A percentile compares a stretch with the other conserved stretches of the same genome.
phyloP scores from a whole-genome alignment of 2,329 filamentous ascomycete genomes.

The Pyricularia grisea region DNA sequence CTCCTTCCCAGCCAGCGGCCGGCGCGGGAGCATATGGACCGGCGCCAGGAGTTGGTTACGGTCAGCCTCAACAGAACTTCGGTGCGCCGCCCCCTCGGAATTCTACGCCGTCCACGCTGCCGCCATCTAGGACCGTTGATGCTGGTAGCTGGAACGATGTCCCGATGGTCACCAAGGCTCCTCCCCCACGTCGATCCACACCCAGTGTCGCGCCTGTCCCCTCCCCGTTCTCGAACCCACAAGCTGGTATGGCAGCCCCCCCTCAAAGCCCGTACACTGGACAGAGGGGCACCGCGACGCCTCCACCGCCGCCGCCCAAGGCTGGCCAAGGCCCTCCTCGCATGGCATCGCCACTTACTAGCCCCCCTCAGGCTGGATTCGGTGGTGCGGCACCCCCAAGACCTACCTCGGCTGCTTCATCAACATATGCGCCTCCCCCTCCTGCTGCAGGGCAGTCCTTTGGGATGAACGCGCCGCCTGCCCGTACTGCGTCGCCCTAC shows the following conservation, averaged over 20 bases:
- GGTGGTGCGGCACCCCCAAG: slow-evolving; percentile 31
- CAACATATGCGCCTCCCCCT: slow-evolving; percentile 55
- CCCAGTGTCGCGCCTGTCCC: slow-evolving; percentile 60
- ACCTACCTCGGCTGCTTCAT: slow-evolving; percentile 47
- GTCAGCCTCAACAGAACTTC: slow-evolving; percentile 22
- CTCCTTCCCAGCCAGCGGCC: slow-evolving; percentile 19
- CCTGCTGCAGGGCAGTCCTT: slow-evolving; percentile 23
- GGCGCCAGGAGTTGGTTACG: slow-evolving; percentile 25
- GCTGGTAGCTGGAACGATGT: slow-evolving; percentile 91
- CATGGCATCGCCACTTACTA: slow-evolving; percentile 61
- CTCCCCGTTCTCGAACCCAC: slow-evolving; percentile 67
- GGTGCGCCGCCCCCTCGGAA: slow-evolving; percentile 38
- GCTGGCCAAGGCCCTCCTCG: slow-evolving; percentile 55
- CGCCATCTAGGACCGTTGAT: slow-evolving; percentile 60
- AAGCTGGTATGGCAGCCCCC: slow-evolving; percentile 45
- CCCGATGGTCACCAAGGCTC: slow-evolving; percentile 69
- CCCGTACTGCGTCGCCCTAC: slow-evolving; percentile 76
- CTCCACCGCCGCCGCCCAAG: slow-evolving; percentile 78
- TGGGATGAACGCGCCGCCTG: slow-evolving; percentile 46
- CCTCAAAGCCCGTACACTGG: slow-evolving; percentile 47
- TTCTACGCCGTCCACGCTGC: slow-evolving; percentile 55
- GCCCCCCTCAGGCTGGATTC: slow-evolving; percentile 32
- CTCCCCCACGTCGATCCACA: slow-evolving; percentile 64
- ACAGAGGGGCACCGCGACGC: slow-evolving; percentile 55
- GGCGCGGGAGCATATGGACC: slow-evolving; percentile 9